Evolutionary conservation across 179 eudicot species (phyloP), one percentile per base, ranked within the genome.

Genomic region (Patellifolia procumbens): DNA sequence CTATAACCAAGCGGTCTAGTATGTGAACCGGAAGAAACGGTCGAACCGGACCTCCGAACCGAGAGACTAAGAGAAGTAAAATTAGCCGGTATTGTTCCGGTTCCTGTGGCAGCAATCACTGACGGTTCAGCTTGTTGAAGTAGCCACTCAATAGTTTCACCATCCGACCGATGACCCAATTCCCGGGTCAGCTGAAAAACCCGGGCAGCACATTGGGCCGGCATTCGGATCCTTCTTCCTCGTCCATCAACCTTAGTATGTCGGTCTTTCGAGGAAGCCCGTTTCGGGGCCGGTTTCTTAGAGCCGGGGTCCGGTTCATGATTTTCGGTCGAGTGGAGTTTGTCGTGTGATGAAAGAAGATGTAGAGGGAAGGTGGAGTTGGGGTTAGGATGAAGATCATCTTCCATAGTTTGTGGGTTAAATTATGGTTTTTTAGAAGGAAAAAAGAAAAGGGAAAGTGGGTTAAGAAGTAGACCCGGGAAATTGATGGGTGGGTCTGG

Each of bases 131-230:
- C 88, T 78, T 87, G 90, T 64, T 85, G 90, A 2, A 87, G 86
- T 49, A 87, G 85, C 90, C 90, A 85, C 82, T 87, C 88, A 68
- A 87, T 87, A 26, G 90, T 87, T 42, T 87, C 90, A 13, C 90
- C 90, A 32, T 87, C 90, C 2, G 88, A 83, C 59, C 84, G 82
- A 81, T 87, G 90, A 15, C 90, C 90, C 7, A 87, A 45, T 62
- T 87, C 90, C 5, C 81, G 70, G 17, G 90, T 87, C 19, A 87
- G 87, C 62, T 87, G 90, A 16, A 87, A 87, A 5, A 87, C 90
- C 62, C 90, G 63, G 46, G 90, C 88, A 17, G 90, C 90, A 45
- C 90, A 87, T 11, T 81, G 79, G 4, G 90, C 90, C 45, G 90
- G 90, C 90, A 87, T 87, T 29, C 90, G 84, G 73, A 87, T 87